A percentile compares a stretch with the other conserved stretches of the same genome.
Conservation (phyloP, 2,329 filamentous ascomycete species). For the Curvularia spicifera region DNA sequence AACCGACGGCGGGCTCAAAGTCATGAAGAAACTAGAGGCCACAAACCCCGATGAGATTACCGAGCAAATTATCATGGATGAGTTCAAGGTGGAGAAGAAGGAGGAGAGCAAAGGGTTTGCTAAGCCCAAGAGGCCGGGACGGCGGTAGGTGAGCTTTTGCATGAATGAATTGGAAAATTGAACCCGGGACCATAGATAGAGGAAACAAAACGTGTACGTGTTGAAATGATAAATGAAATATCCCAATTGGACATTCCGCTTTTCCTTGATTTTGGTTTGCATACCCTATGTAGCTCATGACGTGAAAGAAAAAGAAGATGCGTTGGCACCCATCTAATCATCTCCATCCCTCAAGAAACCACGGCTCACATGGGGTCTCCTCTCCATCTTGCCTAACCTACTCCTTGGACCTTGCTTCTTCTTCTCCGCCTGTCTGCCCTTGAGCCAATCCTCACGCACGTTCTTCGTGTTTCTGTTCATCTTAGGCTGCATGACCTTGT, state of each 20-base stretch:
- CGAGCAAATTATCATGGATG: slow-evolving; percentile 67
- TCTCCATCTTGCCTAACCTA: slow-evolving; percentile 37
- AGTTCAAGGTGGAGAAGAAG: slow-evolving; percentile 73
- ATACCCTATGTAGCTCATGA: neutral
- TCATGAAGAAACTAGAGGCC: slow-evolving; percentile 73
- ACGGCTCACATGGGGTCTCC: slow-evolving; percentile 35
- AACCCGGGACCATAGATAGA: neutral
- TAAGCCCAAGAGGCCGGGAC: slow-evolving; percentile 79
- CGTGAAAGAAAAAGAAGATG: neutral
- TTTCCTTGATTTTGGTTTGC: neutral
- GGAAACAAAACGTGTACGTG: neutral
- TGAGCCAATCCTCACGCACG: slow-evolving; percentile 52
- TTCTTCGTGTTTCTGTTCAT: slow-evolving; percentile 45
- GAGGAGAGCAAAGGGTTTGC: slow-evolving; percentile 73
- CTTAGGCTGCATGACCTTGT: slow-evolving; percentile 54
- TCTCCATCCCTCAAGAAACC: slow-evolving; percentile 43
- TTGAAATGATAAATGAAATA: slow-evolving; percentile 1
- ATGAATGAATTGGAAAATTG: neutral
- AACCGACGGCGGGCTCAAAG: slow-evolving; percentile 66
- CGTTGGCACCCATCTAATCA: slow-evolving; percentile 14
- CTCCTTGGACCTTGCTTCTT: slow-evolving; percentile 34
- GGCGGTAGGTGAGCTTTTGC: slow-evolving; percentile 47
- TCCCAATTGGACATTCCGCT: neutral
- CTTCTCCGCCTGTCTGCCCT: slow-evolving; percentile 48
- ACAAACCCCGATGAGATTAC: slow-evolving; percentile 73